Evolutionary conservation across 306 rosid species (phyloP).

Genomic region (Ormosia semicastrata): DNA sequence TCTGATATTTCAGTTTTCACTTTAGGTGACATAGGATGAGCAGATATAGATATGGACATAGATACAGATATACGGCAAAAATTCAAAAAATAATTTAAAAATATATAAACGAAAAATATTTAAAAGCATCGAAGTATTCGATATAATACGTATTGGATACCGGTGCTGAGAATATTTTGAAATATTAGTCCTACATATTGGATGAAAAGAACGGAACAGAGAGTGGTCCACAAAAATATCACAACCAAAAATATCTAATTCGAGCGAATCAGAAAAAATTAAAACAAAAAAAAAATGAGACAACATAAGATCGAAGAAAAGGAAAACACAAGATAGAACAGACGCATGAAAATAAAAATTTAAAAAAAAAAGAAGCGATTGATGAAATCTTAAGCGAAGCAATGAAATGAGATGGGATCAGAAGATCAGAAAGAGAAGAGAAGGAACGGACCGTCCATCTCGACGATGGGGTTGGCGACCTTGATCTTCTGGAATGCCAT

Average conservation of each 20-base stretch:
- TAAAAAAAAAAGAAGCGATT: not conserved
- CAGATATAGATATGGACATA: too few relatives aligned
- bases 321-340: slow-evolving; percentile 20
- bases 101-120: too few relatives aligned
- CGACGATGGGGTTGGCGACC: slow-evolving; percentile 94
- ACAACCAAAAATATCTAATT: not conserved
- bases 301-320: not conserved
- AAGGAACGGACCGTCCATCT: slow-evolving; percentile 84
- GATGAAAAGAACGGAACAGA: not conserved
- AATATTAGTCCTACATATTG: too few relatives aligned
- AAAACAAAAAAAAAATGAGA: not conserved
- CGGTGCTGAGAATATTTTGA: too few relatives aligned
- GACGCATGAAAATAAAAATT: not conserved
- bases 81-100: too few relatives aligned
- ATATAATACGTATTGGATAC: too few relatives aligned
- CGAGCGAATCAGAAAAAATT: not conserved
- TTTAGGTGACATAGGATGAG: not conserved
- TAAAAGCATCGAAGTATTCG: too few relatives aligned
- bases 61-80: too few relatives aligned
- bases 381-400: not conserved
- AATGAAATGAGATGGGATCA: slow-evolving; percentile 2
- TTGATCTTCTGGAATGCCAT: slow-evolving; percentile 92
- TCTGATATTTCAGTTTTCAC: not conserved
- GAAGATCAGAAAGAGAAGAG: not conserved
- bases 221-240: slow-evolving; percentile 29